Conservation (phyloP, 1,139 yeast species). For the Protomyces gravidus region DNA sequence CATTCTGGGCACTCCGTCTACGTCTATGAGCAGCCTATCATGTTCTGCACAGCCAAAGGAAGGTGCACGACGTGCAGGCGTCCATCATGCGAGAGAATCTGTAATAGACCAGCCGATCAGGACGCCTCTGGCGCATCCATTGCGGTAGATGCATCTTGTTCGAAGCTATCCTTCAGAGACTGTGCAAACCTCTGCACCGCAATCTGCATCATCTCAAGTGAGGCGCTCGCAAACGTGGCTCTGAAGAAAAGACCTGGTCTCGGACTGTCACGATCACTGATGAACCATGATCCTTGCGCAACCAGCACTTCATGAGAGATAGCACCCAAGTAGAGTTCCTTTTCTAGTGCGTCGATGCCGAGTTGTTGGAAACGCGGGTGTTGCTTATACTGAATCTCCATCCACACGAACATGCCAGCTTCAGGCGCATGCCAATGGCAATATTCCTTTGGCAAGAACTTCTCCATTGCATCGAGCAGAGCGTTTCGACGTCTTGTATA, state of each 20-base stretch:
- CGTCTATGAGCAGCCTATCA: too few species aligned
- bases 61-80: conserved; percentile 2
- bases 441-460: conserved; percentile 57
- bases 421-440: conserved; percentile 64
- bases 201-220: conserved; percentile 53
- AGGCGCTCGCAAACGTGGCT: conserved; percentile 86
- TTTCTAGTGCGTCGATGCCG: conserved; percentile 62
- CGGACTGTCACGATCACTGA: conserved; percentile 36
- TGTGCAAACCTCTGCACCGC: conserved; percentile 66
- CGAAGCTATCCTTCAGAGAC: conserved; percentile 46
- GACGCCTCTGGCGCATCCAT: conserved; percentile 1
- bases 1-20: too few species aligned
- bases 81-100: conserved; percentile 7
- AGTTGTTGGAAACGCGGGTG: conserved; percentile 61
- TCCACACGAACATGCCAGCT: conserved; percentile 93
- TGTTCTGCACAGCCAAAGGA: too few species aligned
- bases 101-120: not conserved
- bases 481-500: conserved; percentile 75
- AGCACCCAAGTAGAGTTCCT: conserved; percentile 59
- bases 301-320: conserved; percentile 64
- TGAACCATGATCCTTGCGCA: conserved; percentile 90
- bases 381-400: conserved; percentile 66
- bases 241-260: conserved; percentile 61
- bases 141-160: not conserved
- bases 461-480: conserved; percentile 63